Conservation (phyloP, 805 yeast genomes). For the Hanseniaspora vineae region DNA sequence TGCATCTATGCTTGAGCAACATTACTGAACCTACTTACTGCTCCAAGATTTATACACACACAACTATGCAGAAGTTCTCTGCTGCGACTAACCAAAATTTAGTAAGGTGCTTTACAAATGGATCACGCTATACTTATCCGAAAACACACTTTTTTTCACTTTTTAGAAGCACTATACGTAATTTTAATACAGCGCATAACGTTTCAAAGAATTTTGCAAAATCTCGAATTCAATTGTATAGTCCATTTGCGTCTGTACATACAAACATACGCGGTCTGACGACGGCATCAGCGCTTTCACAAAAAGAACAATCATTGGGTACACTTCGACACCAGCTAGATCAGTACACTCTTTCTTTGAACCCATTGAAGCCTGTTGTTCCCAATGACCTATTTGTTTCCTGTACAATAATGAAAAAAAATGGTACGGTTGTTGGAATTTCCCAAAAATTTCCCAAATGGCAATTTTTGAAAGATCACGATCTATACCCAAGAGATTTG, state of each 20-base stretch:
- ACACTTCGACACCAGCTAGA: background rate
- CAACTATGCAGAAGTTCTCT: too few species aligned
- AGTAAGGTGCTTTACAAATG: too few species aligned
- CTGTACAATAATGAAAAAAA: slow-evolving; percentile 70
- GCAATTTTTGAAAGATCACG: slow-evolving; percentile 58
- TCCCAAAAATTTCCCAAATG: slow-evolving; percentile 72
- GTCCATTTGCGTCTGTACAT: background rate
- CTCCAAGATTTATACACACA: too few species aligned
- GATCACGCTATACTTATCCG: too few species aligned
- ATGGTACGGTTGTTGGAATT: slow-evolving; percentile 65
- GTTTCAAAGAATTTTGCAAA: too few species aligned
- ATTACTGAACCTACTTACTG: too few species aligned
- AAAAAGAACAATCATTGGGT: background rate
- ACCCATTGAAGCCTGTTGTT: slow-evolving; percentile 24
- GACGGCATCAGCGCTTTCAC: background rate
- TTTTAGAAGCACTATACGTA: too few species aligned
- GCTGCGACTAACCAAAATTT: too few species aligned
- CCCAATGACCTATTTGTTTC: slow-evolving; percentile 38
- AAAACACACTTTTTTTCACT: too few species aligned
- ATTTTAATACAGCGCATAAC: too few species aligned
- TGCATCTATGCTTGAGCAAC: too few species aligned
- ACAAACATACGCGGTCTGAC: background rate
- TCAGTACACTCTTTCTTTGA: background rate
- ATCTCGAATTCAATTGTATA: too few species aligned
- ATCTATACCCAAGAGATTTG: slow-evolving; percentile 74